Conservation (phyloP, 2,329 filamentous ascomycete genomes). For the Fusarium sp. region DNA sequence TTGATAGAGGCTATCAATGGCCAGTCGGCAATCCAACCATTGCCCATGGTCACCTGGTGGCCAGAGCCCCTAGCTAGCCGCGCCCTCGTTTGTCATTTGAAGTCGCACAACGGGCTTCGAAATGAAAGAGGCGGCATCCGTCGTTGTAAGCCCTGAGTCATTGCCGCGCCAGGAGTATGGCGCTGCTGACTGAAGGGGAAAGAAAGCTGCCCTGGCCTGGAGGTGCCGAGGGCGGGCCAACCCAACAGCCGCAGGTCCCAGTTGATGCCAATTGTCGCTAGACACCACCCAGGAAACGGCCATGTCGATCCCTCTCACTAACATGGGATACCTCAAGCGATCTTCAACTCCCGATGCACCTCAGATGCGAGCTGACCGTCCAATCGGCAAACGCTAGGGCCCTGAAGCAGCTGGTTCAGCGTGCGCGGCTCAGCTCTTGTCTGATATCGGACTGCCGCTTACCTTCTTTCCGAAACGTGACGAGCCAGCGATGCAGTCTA, state of each 20-base stretch:
- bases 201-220: slow-evolving; percentile 10
- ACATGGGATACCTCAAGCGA: slow-evolving; percentile 14
- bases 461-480: slow-evolving; percentile 4
- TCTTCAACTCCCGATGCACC: slow-evolving; percentile 4
- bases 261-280: slow-evolving; percentile 20
- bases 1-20: slow-evolving; percentile 6
- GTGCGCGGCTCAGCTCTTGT: background rate
- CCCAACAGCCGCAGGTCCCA: slow-evolving; percentile 32
- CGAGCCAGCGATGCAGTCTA: background rate
- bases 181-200: slow-evolving; percentile 6
- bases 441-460: background rate
- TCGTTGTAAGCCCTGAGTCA: slow-evolving; percentile 7
- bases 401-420: background rate
- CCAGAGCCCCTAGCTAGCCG: slow-evolving; percentile 13
- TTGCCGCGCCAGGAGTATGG: slow-evolving; percentile 4
- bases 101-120: slow-evolving; percentile 6
- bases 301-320: slow-evolving; percentile 35
- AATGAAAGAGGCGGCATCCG: slow-evolving; percentile 7
- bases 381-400: slow-evolving; percentile 14
- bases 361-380: slow-evolving; percentile 5
- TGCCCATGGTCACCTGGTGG: slow-evolving; percentile 7
- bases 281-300: slow-evolving; percentile 26
- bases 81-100: slow-evolving; percentile 12
- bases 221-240: slow-evolving; percentile 13
- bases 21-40: slow-evolving; percentile 4